These are phyloP conservation scores for Pythium folliculosum DNA, from an alignment of 352 stramenopile species.

Conservation along the genomic window DNA sequence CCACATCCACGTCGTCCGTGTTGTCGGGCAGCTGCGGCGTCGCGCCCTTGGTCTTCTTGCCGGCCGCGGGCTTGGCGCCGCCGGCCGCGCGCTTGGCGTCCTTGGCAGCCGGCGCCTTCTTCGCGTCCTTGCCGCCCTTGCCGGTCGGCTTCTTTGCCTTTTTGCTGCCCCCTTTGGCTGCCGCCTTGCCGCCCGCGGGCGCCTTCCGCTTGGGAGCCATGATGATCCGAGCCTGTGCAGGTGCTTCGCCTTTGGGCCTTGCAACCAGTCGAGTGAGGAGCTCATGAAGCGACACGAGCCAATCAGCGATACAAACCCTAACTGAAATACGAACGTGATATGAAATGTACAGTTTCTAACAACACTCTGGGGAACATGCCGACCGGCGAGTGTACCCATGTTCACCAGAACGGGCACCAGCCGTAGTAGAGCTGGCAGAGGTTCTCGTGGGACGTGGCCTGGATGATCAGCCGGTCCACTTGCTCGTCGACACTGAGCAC, in stretches of 20 bases:
- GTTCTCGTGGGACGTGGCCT: constrained; percentile 99
- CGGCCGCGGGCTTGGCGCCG: background rate
- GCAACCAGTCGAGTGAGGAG: constrained; percentile 7
- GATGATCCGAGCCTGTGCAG: background rate
- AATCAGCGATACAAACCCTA: constrained; percentile 20
- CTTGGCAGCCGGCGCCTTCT: constrained; percentile 6
- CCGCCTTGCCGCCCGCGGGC: constrained; percentile 9
- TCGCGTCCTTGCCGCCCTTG: constrained; percentile 13
- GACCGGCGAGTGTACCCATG: too few species aligned
- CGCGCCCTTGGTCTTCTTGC: constrained; percentile 12
- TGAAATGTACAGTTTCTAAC: constrained; percentile 22
- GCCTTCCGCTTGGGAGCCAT: background rate
- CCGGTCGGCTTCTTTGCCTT: constrained; percentile 1
- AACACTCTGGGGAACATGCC: too few species aligned
- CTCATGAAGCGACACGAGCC: constrained; percentile 11
- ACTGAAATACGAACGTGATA: constrained; percentile 17
- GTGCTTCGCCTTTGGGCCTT: background rate
- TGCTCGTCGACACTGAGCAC: constrained; percentile 89
- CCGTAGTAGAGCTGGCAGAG: constrained; percentile 99
- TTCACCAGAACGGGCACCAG: constrained; percentile 94
- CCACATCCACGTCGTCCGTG: constrained; percentile 65
- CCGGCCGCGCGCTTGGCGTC: background rate
- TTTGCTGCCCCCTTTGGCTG: constrained; percentile 1
- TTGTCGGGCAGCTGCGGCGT: constrained; percentile 43
- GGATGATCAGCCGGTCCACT: constrained; percentile 97